Percentiles rank a stretch among this genome's conserved stretches.
Evolutionary conservation across 176 grass and related monocot species (phyloP).

Genomic region (Leersia perrieri): DNA sequence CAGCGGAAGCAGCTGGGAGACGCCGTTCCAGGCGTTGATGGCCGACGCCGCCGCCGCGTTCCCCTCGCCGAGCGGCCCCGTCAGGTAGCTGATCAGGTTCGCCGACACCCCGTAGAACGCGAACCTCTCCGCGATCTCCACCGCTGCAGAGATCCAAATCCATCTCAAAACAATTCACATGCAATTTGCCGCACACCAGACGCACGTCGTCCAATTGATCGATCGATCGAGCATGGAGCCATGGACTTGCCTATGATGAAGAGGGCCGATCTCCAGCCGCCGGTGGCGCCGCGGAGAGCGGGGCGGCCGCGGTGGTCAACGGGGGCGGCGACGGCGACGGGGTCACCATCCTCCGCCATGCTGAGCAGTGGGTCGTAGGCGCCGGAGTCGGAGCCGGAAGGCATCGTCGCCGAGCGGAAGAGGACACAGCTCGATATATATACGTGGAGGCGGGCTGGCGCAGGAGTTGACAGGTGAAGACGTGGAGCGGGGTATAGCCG

Average conservation of each 20-base stretch:
- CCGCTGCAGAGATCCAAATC: slow-evolving; percentile 34
- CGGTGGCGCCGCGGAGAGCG: slow-evolving; percentile 39
- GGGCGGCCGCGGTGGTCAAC: slow-evolving; percentile 55
- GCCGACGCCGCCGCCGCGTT: slow-evolving; percentile 40
- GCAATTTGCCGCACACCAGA: too few species aligned
- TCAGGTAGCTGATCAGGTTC: slow-evolving; percentile 61
- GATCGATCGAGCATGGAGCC: too few species aligned
- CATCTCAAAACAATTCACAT: not conserved
- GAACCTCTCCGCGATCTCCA: slow-evolving; percentile 53
- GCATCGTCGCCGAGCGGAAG: slow-evolving; percentile 13
- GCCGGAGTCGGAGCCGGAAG: not conserved
- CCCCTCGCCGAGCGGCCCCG: slow-evolving; percentile 44
- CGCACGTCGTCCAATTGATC: too few species aligned
- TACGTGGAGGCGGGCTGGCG: too few species aligned
- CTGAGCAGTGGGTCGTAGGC: slow-evolving; percentile 33
- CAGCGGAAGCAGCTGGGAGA: slow-evolving; percentile 50
- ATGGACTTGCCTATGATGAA: slow-evolving; percentile 72
- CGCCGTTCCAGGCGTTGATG: slow-evolving; percentile 52
- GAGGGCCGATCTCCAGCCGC: slow-evolving; percentile 50
- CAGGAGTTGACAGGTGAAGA: too few species aligned
- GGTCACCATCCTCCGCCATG: not conserved
- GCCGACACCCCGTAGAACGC: slow-evolving; percentile 42
- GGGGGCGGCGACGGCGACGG: slow-evolving; percentile 2
- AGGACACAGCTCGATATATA: not conserved
- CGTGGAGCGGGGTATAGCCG: too few species aligned